phyloP scores from a whole-genome alignment of 1,284 basidiomycete species.

The Rhodotorula sp. region DNA sequence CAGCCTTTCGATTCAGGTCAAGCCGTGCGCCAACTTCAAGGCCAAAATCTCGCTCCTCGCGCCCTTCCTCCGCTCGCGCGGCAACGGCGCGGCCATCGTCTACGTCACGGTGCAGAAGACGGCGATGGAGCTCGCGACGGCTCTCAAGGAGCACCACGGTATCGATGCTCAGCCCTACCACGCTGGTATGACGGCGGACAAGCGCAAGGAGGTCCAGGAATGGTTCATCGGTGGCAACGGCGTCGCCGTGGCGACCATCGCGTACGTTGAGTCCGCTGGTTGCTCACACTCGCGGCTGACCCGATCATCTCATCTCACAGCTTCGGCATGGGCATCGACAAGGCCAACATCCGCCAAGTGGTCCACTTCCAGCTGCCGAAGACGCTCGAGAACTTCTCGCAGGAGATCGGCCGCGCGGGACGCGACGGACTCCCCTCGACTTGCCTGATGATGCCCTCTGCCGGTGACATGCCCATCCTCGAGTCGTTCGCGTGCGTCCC shows the following conservation, averaged over 20 bases:
- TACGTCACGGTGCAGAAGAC: constrained; percentile 50
- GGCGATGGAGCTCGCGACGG: constrained; percentile 48
- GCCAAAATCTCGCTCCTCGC: constrained; percentile 35
- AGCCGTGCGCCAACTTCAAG: constrained; percentile 19
- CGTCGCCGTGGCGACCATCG: constrained; percentile 54
- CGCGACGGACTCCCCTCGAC: constrained; percentile 61
- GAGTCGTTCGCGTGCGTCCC: constrained; percentile 21
- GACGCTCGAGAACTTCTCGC: constrained; percentile 63
- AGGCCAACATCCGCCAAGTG: constrained; percentile 74
- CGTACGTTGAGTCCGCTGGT: background rate
- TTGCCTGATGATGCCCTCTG: constrained; percentile 34
- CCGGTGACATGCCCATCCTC: constrained; percentile 30
- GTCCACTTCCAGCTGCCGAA: constrained; percentile 71
- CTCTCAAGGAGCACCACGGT: constrained; percentile 42
- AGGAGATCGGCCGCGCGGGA: constrained; percentile 81
- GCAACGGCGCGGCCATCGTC: constrained; percentile 50
- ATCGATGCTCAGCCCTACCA: constrained; percentile 50
- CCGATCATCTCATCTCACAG: background rate
- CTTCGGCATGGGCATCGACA: constrained; percentile 84
- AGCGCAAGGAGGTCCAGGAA: constrained; percentile 49
- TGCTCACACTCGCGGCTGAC: background rate
- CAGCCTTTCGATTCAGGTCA: constrained; percentile 24
- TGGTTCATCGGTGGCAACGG: constrained; percentile 50
- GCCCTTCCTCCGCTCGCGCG: constrained; percentile 28
- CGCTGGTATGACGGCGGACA: constrained; percentile 49